Conservation (phyloP, 2,329 filamentous ascomycete genomes). For the Aspergillus uvarum region DNA sequence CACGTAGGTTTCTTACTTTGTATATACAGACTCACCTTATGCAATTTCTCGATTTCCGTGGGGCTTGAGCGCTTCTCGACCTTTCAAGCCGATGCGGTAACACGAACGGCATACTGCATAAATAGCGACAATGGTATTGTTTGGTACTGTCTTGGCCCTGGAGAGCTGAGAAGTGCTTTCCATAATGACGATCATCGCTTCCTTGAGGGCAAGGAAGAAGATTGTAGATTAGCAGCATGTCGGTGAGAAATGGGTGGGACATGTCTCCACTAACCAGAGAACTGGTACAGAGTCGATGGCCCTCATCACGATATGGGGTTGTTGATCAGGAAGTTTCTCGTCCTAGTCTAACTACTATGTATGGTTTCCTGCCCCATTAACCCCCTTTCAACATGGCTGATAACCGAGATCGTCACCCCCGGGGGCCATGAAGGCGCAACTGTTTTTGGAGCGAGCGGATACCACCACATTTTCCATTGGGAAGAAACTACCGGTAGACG, state of each 20-base stretch:
- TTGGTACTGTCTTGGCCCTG: not conserved
- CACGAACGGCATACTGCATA: not conserved
- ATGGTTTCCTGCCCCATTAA: not conserved
- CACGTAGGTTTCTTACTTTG: not conserved
- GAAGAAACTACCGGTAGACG: no score
- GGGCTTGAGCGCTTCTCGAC: not conserved
- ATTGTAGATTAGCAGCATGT: not conserved
- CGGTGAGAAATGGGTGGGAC: not conserved
- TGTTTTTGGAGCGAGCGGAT: not conserved
- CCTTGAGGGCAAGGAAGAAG: not conserved
- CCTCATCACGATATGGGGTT: not conserved
- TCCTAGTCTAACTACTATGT: not conserved
- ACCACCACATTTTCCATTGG: no score
- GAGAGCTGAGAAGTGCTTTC: not conserved
- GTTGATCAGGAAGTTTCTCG: not conserved
- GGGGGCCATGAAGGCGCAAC: not conserved
- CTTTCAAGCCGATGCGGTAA: not conserved
- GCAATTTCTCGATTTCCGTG: not conserved
- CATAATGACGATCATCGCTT: not conserved
- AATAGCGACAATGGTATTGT: slow-evolving; percentile 1
- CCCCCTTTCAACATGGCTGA: not conserved
- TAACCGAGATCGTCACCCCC: not conserved
- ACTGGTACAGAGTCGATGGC: not conserved
- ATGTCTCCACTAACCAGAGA: not conserved
- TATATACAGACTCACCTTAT: not conserved